phyloP scores from a whole-genome alignment of 192 early-diverging fungal genomes.

The Rhizophagus sp. region DNA sequence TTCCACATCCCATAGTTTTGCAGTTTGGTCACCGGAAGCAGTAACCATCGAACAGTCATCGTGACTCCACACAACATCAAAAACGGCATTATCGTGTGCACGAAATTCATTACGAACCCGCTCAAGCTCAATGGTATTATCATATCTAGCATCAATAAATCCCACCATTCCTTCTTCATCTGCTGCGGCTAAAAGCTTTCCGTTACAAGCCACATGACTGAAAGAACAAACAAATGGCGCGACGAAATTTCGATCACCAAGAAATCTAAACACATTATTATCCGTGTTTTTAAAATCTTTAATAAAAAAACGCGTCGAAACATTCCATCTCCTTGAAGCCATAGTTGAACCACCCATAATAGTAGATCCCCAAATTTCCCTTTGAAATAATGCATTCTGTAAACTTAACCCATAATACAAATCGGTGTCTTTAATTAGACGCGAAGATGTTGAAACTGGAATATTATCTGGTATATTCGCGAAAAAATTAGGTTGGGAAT shows the following conservation, averaged over 20 bases:
- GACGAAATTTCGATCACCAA: constrained; percentile 10
- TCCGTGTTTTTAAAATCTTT: constrained; percentile 26
- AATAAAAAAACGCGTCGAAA: constrained; percentile 25
- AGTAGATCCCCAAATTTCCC: constrained; percentile 23
- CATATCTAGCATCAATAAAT: constrained; percentile 53
- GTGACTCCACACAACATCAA: constrained; percentile 74
- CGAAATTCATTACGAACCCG: constrained; percentile 39
- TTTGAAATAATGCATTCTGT: not conserved
- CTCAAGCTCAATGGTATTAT: constrained; percentile 39
- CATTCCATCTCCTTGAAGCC: constrained; percentile 9
- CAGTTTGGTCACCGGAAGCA: constrained; percentile 72
- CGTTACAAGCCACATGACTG: constrained; percentile 39
- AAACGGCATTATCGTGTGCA: constrained; percentile 74
- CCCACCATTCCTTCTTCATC: constrained; percentile 62
- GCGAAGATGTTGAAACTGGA: not conserved
- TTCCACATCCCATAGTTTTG: constrained; percentile 76
- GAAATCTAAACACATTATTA: constrained; percentile 21
- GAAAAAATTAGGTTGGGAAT: not conserved
- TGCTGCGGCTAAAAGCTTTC: constrained; percentile 59
- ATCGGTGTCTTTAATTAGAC: not conserved
- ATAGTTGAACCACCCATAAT: not conserved
- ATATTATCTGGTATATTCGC: not conserved
- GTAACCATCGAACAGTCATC: constrained; percentile 65
- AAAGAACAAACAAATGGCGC: constrained; percentile 31
- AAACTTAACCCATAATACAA: not conserved